Conservation (phyloP, 2,329 filamentous ascomycete genomes). For the Cladophialophora exuberans region DNA sequence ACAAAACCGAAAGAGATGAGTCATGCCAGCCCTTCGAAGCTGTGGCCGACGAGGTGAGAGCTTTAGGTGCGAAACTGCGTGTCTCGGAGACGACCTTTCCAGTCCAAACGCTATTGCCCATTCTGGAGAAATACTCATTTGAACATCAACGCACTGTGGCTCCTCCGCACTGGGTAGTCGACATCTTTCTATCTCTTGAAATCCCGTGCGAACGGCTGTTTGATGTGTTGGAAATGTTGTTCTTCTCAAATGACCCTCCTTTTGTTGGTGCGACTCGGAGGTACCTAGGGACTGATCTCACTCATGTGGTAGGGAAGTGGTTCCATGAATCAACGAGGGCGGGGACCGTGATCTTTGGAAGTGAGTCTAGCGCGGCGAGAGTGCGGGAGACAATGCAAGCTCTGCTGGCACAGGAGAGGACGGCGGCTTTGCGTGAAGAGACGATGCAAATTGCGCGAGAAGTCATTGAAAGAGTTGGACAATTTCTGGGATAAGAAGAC, state of each 20-base stretch:
- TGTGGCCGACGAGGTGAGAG: constrained; percentile 58
- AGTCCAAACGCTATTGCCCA: constrained; percentile 55
- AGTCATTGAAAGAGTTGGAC: constrained; percentile 40
- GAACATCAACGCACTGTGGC: constrained; percentile 53
- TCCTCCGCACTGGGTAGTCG: constrained; percentile 62
- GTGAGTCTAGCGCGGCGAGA: constrained; percentile 59
- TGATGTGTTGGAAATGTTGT: constrained; percentile 66
- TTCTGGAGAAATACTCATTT: constrained; percentile 59
- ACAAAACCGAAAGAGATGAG: constrained; percentile 50
- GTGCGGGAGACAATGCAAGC: constrained; percentile 47
- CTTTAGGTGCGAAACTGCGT: constrained; percentile 59
- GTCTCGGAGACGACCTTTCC: constrained; percentile 61
- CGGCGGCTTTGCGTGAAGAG: constrained; percentile 40
- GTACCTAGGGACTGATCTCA: constrained; percentile 62
- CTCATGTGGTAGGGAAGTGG: constrained; percentile 66
- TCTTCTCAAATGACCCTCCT: constrained; percentile 68
- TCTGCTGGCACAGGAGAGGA: constrained; percentile 23
- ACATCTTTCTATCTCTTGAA: constrained; percentile 66
- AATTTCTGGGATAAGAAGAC: constrained; percentile 23
- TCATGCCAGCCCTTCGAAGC: constrained; percentile 52
- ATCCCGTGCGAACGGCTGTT: constrained; percentile 66
- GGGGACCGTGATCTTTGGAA: constrained; percentile 61
- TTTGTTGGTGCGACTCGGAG: constrained; percentile 63
- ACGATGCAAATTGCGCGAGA: constrained; percentile 42
- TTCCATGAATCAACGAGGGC: constrained; percentile 58